Conservation (phyloP, 208 protist genomes). For the Trypanosoma cruzi region DNA sequence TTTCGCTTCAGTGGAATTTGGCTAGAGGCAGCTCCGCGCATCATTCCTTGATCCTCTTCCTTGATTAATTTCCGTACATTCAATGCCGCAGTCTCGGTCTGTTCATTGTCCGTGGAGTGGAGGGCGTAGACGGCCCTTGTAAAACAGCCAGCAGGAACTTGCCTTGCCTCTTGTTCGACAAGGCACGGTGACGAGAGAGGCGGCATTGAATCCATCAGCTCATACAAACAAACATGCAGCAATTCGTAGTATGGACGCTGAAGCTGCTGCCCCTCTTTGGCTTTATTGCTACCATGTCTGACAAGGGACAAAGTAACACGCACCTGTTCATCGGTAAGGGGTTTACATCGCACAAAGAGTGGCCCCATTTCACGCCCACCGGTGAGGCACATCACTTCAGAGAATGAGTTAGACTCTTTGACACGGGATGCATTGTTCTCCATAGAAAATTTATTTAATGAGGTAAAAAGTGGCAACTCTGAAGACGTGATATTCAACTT, state of each 20-base stretch:
- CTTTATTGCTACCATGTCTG: neutral
- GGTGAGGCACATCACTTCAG: neutral
- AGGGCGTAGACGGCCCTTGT: constrained; percentile 4
- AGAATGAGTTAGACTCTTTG: neutral
- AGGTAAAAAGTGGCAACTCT: neutral
- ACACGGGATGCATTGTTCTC: neutral
- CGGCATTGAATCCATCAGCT: neutral
- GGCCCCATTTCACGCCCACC: constrained; percentile 1
- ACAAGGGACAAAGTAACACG: neutral
- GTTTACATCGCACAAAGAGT: neutral
- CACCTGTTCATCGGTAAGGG: constrained; percentile 11
- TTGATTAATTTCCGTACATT: neutral
- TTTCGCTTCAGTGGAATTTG: neutral
- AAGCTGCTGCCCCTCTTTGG: neutral
- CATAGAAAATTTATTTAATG: neutral
- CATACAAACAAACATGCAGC: constrained; percentile 6
- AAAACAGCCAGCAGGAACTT: neutral
- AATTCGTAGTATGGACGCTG: constrained; percentile 5
- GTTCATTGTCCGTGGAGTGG: neutral
- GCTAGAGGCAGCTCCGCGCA: neutral
- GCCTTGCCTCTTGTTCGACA: neutral
- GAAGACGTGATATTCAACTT: neutral
- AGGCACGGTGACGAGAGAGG: neutral
- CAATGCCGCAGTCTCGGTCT: neutral
- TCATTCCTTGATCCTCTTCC: neutral